Base-by-base conservation (phyloP, 2,329 filamentous ascomycete genomes). In the Purpureocillium lavendulum region DNA sequence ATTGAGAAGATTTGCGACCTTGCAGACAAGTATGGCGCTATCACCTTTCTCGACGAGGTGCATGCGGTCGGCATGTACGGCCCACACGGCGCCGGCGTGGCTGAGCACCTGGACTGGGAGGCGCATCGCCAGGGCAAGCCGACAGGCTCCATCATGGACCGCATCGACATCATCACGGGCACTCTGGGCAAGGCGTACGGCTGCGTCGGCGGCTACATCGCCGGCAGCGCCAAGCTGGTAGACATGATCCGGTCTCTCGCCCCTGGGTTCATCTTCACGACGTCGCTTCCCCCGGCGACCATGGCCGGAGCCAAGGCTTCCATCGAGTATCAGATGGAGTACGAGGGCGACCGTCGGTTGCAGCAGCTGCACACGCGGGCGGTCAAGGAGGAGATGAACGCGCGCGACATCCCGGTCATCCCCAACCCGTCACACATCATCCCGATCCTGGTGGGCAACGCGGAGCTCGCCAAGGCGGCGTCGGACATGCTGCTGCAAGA, bases 51-150 rank as follows among this genome's bases (percentile, higher is more conserved):
- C 59, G 92, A 98, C 59, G 92, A 98, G 77, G 92, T 98, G 45
- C 92, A 98, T 67, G 92, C 92, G 33, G 92, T 98, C 16, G 92
- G 92, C 59, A 97, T 98, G 92, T 98, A 98, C 63, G 92, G 92
- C 57, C 89, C 92, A 58, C 80, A 87, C 55, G 92, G 92, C 46
- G 92, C 89, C 42, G 92, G 92, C 64, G 92, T 98, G 33, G 92
- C 92, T 28, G 92, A 98, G 68, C 92, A 98, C 62, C 80, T 98
- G 37, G 90, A 98, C 59, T 98, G 84, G 58, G 87, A 94, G 57
- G 80, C 84, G 8, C 89, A 97, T 60, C 72, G 75, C 42, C 76
- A 79, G 40, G 87, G 88, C 41, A 73, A 74, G 49, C 81, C 87
- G 10, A 64, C 75, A 47, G 89, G 90, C 46, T 95, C 88, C 17